These are phyloP conservation scores for Aspergillus pseudoterreus DNA, from an alignment of 2,329 filamentous ascomycete species.

Conservation along the genomic window DNA sequence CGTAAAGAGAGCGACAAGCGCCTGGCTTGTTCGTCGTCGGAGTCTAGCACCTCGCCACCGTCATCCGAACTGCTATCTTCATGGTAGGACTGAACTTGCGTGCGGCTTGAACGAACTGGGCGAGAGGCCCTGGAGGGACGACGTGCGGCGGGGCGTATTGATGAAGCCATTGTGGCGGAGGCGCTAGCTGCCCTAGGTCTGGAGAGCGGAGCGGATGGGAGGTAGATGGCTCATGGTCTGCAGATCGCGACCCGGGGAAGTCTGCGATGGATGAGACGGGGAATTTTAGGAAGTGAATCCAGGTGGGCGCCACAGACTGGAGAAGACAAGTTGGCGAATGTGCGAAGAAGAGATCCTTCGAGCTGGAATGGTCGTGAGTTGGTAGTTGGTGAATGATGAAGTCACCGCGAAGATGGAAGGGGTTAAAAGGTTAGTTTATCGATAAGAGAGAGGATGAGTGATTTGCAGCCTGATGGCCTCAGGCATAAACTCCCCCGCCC, in stretches of 20 bases:
- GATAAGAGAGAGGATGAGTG: slow-evolving; percentile 18
- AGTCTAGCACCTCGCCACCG: slow-evolving; percentile 9
- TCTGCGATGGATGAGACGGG: neutral
- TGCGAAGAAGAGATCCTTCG: neutral
- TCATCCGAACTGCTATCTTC: slow-evolving; percentile 35
- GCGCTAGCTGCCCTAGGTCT: slow-evolving; percentile 10
- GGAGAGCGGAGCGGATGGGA: slow-evolving; percentile 6
- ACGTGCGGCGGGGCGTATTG: slow-evolving; percentile 17
- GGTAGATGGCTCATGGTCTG: slow-evolving; percentile 17
- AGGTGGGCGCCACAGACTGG: too few species aligned
- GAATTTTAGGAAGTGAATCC: neutral
- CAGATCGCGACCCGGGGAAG: neutral
- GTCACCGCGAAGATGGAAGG: neutral
- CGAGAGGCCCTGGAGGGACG: slow-evolving; percentile 22
- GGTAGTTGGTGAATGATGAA: neutral
- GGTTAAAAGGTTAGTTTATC: slow-evolving; percentile 17
- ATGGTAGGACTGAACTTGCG: slow-evolving; percentile 34
- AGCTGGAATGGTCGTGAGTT: neutral
- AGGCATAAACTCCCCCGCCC: slow-evolving; percentile 19
- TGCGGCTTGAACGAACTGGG: slow-evolving; percentile 34
- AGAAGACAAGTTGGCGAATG: neutral
- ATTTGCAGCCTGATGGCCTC: neutral
- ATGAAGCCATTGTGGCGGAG: slow-evolving; percentile 26
- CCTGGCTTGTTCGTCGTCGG: slow-evolving; percentile 10
- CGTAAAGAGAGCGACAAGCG: slow-evolving; percentile 27